These are phyloP conservation scores for Phaeomoniella chlamydospora DNA, from an alignment of 2,329 filamentous ascomycete species.

Conservation along the genomic window DNA sequence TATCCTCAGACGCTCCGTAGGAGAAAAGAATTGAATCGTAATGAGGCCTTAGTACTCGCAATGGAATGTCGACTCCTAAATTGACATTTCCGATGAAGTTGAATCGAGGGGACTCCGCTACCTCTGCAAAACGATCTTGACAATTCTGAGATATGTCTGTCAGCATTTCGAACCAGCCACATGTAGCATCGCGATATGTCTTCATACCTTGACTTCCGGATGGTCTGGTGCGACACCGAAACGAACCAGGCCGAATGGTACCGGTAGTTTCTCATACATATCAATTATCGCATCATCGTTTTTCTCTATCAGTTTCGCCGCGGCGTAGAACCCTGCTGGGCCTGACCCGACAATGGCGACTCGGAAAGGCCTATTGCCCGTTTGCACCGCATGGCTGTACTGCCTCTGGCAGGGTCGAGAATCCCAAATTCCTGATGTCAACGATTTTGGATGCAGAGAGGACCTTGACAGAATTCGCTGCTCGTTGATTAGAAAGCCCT, in stretches of 20 bases:
- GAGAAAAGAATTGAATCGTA: slow-evolving; percentile 89
- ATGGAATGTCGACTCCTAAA: slow-evolving; percentile 55
- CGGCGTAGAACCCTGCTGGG: slow-evolving; percentile 90
- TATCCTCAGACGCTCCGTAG: slow-evolving; percentile 81
- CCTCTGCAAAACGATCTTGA: slow-evolving; percentile 81
- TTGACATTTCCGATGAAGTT: slow-evolving; percentile 83
- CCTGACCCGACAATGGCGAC: slow-evolving; percentile 87
- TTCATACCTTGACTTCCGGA: slow-evolving; percentile 80
- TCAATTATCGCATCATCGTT: slow-evolving; percentile 61
- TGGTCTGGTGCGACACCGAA: slow-evolving; percentile 98
- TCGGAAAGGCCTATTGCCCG: slow-evolving; percentile 44
- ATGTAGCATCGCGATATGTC: neutral
- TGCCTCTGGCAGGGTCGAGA: too few species aligned
- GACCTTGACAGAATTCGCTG: too few species aligned
- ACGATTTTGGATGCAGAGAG: too few species aligned
- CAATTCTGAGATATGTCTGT: slow-evolving; percentile 52
- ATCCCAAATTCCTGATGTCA: too few species aligned
- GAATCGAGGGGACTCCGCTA: slow-evolving; percentile 69
- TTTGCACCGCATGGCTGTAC: slow-evolving; percentile 11
- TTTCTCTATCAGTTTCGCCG: slow-evolving; percentile 68
- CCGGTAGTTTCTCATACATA: slow-evolving; percentile 91
- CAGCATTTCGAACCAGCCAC: too few species aligned
- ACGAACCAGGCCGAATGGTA: slow-evolving; percentile 81
- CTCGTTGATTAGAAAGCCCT: too few species aligned
- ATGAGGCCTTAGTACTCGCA: slow-evolving; percentile 57